These are phyloP conservation scores for Marasmius tenuissimus DNA, from an alignment of 1,284 basidiomycete genomes.

Conservation along the genomic window DNA sequence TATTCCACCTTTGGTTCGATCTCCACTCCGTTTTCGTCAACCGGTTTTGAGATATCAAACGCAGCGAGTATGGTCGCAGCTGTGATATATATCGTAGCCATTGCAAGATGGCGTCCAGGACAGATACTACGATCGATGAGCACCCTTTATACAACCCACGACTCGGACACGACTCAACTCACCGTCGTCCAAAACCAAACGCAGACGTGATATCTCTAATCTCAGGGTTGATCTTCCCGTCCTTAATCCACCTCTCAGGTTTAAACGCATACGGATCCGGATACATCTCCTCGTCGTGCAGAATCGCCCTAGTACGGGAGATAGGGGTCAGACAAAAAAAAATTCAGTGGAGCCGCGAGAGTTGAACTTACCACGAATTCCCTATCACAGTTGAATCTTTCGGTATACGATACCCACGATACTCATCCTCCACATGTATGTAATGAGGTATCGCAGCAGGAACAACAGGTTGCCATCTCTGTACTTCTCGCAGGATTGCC, in stretches of 20 bases:
- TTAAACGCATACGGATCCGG: constrained; percentile 4
- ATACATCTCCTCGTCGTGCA: constrained; percentile 13
- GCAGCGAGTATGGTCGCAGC: no score
- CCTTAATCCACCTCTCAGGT: constrained; percentile 2
- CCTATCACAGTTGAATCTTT: not conserved
- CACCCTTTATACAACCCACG: not conserved
- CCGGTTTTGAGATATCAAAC: no score
- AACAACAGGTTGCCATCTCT: not conserved
- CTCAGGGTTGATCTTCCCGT: not conserved
- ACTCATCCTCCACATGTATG: not conserved
- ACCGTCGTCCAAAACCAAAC: constrained; percentile 10
- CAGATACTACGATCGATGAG: not conserved
- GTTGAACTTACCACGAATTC: not conserved
- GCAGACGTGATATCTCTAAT: not conserved
- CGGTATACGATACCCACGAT: not conserved
- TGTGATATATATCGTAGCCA: no score
- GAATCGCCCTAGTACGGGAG: constrained; percentile 19
- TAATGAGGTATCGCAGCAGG: not conserved
- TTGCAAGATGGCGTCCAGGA: not conserved
- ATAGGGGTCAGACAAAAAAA: no score
- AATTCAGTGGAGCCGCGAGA: no score
- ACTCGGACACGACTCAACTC: not conserved
- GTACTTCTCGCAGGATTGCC: not conserved
- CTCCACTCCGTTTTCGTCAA: no score
- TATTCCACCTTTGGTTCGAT: not conserved